These are phyloP conservation scores for Globisporangium alternatum DNA, from an alignment of 352 stramenopile species.

Conservation along the genomic window DNA sequence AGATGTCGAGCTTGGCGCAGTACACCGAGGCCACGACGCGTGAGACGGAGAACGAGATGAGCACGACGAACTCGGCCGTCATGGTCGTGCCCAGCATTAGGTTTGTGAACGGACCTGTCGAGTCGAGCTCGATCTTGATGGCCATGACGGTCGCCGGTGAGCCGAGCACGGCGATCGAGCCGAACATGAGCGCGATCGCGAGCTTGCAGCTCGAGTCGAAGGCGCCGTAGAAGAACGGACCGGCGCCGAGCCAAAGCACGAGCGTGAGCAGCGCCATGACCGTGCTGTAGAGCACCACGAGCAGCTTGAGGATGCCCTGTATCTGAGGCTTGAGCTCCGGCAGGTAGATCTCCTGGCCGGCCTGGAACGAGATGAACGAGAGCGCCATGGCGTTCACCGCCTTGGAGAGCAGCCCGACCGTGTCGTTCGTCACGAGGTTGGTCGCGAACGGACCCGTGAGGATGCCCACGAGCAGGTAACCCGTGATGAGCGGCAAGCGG, in stretches of 20 bases:
- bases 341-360: constrained; percentile 71
- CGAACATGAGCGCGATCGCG: constrained; percentile 70
- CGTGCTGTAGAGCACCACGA: constrained; percentile 43
- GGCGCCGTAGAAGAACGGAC: constrained; percentile 59
- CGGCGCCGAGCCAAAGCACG: constrained; percentile 34
- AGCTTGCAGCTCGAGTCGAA: constrained; percentile 50
- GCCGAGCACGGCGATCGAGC: constrained; percentile 62
- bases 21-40: constrained; percentile 60
- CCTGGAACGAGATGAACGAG: constrained; percentile 77
- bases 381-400: constrained; percentile 62
- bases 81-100: constrained; percentile 72
- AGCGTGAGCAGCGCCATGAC: constrained; percentile 53
- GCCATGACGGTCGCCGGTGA: constrained; percentile 72
- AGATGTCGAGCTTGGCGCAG: constrained; percentile 53
- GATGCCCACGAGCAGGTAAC: constrained; percentile 59
- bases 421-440: constrained; percentile 35
- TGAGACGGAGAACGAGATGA: constrained; percentile 66
- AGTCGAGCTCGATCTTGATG: constrained; percentile 78
- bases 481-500: constrained; percentile 62
- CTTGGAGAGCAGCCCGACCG: constrained; percentile 41
- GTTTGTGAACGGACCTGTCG: constrained; percentile 64
- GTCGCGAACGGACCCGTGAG: constrained; percentile 52
- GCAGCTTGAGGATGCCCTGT: constrained; percentile 48
- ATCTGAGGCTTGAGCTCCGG: constrained; percentile 61
- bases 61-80: constrained; percentile 67